A percentile compares a stretch with the other conserved stretches of the same genome.
Conservation (phyloP, 306 rosid species). For the Pyrus bretschneideri region DNA sequence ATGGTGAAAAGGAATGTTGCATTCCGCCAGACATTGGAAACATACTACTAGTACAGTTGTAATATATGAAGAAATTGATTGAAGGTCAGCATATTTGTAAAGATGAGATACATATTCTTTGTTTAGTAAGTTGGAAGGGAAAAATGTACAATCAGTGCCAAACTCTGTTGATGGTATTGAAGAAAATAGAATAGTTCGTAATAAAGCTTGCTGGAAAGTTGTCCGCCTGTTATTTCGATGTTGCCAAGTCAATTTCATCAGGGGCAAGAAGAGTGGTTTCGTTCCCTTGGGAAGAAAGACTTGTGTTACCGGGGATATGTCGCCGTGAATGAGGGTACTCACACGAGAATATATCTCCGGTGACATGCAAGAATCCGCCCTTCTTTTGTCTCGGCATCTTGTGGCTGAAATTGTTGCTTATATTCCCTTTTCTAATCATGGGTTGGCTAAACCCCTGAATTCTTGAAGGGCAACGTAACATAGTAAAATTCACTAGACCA, state of each 20-base stretch:
- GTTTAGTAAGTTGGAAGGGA: conserved; percentile 11
- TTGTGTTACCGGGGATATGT: no score
- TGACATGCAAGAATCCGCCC: background rate
- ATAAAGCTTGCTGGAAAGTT: background rate
- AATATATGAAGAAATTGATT: conserved; percentile 34
- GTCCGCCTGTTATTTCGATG: background rate
- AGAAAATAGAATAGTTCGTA: conserved; percentile 13
- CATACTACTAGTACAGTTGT: conserved; percentile 23
- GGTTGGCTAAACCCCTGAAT: no score
- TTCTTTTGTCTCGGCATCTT: background rate
- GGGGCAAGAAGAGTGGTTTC: background rate
- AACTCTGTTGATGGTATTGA: conserved; percentile 18
- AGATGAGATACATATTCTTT: conserved; percentile 22
- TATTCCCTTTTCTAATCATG: no score
- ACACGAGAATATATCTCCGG: no score
- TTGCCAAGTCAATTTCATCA: background rate
- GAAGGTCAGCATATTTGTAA: conserved; percentile 30
- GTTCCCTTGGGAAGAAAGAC: no score
- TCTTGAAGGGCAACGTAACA: no score
- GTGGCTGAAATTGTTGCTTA: no score
- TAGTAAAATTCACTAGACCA: no score
- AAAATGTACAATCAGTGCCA: conserved; percentile 18
- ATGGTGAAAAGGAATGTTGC: conserved; percentile 15
- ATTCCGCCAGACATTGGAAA: conserved; percentile 23
- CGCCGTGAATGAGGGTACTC: no score